A percentile compares a stretch with the other conserved stretches of the same genome.
These are phyloP conservation scores for Atkinsonella texensis DNA, from an alignment of 2,329 filamentous ascomycete genomes.

Conservation along the genomic window DNA sequence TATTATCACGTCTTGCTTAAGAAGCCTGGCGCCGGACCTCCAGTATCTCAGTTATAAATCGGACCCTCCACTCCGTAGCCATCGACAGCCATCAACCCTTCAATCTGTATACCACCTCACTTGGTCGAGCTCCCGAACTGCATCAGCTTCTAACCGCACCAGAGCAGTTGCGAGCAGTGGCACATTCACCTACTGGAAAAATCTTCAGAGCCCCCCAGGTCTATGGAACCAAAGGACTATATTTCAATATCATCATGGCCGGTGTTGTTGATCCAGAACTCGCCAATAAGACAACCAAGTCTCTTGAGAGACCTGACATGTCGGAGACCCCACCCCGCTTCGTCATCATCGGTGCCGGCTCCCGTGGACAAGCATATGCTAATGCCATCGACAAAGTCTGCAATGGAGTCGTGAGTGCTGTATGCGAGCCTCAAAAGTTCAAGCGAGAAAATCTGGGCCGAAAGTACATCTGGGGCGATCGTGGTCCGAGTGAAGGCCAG, in stretches of 20 bases:
- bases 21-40: too few species aligned
- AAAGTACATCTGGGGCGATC: slow-evolving; percentile 58
- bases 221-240: not conserved
- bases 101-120: too few species aligned
- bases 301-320: slow-evolving; percentile 30
- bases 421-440: slow-evolving; percentile 70
- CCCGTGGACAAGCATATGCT: slow-evolving; percentile 65
- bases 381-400: slow-evolving; percentile 52
- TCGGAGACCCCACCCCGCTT: slow-evolving; percentile 49
- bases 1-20: not conserved
- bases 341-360: slow-evolving; percentile 73
- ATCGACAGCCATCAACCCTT: not conserved
- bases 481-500: slow-evolving; percentile 43
- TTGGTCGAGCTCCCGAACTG: too few species aligned
- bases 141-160: too few species aligned
- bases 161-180: too few species aligned
- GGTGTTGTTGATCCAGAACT: slow-evolving; percentile 14
- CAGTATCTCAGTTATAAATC: not conserved
- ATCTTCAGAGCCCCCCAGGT: not conserved
- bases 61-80: not conserved
- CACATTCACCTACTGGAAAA: not conserved
- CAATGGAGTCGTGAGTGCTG: slow-evolving; percentile 57
- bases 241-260: slow-evolving; percentile 10
- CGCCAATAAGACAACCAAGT: slow-evolving; percentile 10
- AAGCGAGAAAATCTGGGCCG: slow-evolving; percentile 62